phyloP scores from a whole-genome alignment of 768 basidiomycete species.

The Boletus barrowsii region DNA sequence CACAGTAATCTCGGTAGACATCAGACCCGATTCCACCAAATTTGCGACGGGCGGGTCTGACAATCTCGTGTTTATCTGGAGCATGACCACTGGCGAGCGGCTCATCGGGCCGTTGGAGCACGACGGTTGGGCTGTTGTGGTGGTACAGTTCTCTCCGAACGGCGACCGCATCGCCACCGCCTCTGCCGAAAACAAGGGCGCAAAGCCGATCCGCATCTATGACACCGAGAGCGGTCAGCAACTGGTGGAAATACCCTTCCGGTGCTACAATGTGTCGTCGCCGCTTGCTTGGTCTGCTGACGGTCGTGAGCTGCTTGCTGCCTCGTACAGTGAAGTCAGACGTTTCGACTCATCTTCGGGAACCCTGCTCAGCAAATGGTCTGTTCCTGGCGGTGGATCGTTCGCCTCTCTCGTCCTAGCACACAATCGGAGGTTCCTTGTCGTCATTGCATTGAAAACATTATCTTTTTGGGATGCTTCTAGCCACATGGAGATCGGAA shows the following conservation, averaged over 20 bases:
- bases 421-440: neutral
- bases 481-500: neutral
- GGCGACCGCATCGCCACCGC: conserved; percentile 2
- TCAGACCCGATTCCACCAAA: neutral
- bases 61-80: neutral
- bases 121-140: neutral
- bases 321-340: neutral
- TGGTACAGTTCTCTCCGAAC: neutral
- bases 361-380: neutral
- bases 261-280: neutral
- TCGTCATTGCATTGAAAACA: fast-evolving
- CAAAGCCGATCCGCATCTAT: conserved; percentile 4
- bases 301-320: conserved; percentile 1
- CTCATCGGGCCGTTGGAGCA: neutral
- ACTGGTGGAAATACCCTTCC: conserved; percentile 1
- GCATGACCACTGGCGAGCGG: neutral
- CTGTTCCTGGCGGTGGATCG: neutral
- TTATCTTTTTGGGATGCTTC: conserved; percentile 1
- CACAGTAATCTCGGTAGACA: neutral
- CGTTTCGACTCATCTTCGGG: conserved; percentile 2
- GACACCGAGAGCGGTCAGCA: neutral
- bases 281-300: conserved; percentile 4
- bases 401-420: neutral
- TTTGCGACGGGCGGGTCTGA: neutral
- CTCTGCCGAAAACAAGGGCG: neutral